These are phyloP conservation scores for Ogataea ganodermae DNA, from an alignment of 805 yeast genomes.

Conservation along the genomic window DNA sequence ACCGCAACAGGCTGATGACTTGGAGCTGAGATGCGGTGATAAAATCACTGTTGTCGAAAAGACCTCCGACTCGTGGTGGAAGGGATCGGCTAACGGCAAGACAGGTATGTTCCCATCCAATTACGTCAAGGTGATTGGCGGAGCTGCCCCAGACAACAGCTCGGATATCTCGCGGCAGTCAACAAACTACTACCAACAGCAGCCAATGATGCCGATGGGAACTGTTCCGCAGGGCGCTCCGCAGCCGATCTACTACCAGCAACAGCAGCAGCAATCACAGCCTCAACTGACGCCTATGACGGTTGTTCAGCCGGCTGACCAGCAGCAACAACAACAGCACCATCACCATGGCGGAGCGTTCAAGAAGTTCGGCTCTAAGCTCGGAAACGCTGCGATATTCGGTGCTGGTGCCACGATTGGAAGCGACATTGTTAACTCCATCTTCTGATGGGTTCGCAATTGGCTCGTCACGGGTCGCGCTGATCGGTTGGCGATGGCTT, in stretches of 20 bases:
- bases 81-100: slow-evolving; percentile 60
- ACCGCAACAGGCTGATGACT: slow-evolving; percentile 77
- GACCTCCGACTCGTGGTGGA: slow-evolving; percentile 89
- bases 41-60: slow-evolving; percentile 69
- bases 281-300: slow-evolving; percentile 24
- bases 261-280: slow-evolving; percentile 23
- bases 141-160: slow-evolving; percentile 15
- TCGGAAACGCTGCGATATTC: slow-evolving; percentile 94
- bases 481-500: neutral
- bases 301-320: slow-evolving; percentile 19
- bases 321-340: slow-evolving; percentile 23
- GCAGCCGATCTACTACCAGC: slow-evolving; percentile 20
- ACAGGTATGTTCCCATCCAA: slow-evolving; percentile 90
- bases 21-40: slow-evolving; percentile 65
- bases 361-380: slow-evolving; percentile 76
- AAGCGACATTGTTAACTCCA: slow-evolving; percentile 76
- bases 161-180: slow-evolving; percentile 19
- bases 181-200: slow-evolving; percentile 24
- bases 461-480: slow-evolving; percentile 1
- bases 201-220: slow-evolving; percentile 22
- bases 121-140: slow-evolving; percentile 57
- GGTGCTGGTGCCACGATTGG: slow-evolving; percentile 99
- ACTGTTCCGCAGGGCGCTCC: slow-evolving; percentile 10
- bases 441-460: slow-evolving; percentile 45
- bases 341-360: slow-evolving; percentile 32